phyloP scores from a whole-genome alignment of 352 stramenopile genomes.

The Blastocystis sp. region DNA sequence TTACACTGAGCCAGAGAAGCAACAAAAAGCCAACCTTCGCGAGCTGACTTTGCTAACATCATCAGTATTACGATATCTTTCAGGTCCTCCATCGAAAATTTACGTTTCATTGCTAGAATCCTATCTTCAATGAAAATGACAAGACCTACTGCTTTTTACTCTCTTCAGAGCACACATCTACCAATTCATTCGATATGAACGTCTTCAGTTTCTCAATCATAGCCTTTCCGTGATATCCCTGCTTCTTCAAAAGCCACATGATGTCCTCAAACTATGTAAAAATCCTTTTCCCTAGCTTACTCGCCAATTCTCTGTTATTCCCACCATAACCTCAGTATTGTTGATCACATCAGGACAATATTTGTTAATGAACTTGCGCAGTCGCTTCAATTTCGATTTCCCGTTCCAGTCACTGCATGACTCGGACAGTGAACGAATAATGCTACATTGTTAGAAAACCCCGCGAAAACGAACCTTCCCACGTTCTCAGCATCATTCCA shows the following conservation, averaged over 20 bases:
- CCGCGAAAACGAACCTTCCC: neutral
- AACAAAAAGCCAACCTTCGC: constrained; percentile 14
- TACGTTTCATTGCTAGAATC: constrained; percentile 2
- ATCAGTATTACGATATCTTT: constrained; percentile 38
- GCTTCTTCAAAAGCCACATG: constrained; percentile 52
- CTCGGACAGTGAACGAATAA: constrained; percentile 34
- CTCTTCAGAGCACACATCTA: constrained; percentile 53
- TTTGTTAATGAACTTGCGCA: constrained; percentile 43
- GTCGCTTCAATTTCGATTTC: constrained; percentile 36
- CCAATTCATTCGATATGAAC: constrained; percentile 18
- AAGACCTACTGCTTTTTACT: constrained; percentile 9
- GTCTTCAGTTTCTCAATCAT: neutral
- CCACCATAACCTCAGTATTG: constrained; percentile 21
- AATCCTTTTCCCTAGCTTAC: neutral
- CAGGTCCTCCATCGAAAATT: constrained; percentile 16
- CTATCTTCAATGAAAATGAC: neutral
- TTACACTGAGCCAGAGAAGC: neutral
- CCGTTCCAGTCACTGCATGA: constrained; percentile 4
- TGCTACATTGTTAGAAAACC: neutral
- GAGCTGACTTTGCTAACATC: neutral
- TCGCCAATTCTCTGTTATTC: constrained; percentile 54
- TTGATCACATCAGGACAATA: constrained; percentile 46
- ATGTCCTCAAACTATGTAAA: constrained; percentile 30
- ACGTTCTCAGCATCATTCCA: constrained; percentile 46
- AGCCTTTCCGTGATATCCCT: constrained; percentile 15